These are phyloP conservation scores for Suillus spraguei DNA, from an alignment of 768 basidiomycete genomes.

Conservation along the genomic window DNA sequence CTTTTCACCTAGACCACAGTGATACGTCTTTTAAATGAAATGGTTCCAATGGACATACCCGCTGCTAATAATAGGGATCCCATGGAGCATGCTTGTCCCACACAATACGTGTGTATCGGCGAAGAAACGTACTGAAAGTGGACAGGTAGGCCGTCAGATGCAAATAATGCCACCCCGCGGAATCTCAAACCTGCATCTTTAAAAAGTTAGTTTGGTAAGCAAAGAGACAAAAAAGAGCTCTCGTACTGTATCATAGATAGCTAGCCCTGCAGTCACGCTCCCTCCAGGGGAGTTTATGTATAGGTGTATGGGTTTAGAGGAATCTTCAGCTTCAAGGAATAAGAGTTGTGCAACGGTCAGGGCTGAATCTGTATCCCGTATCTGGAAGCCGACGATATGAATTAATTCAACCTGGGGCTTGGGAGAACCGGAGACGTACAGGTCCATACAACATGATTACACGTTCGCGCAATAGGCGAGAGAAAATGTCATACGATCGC, in stretches of 20 bases:
- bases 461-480: conserved; percentile 86
- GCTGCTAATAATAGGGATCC: conserved; percentile 91
- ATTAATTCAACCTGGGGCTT: conserved; percentile 15
- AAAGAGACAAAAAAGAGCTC: conserved; percentile 10
- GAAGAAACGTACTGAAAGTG: conserved; percentile 78
- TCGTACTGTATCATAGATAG: conserved; percentile 95
- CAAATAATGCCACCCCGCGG: conserved; percentile 8
- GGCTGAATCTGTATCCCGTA: conserved; percentile 87
- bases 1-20: conserved; percentile 58
- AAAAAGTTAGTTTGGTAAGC: conserved; percentile 22
- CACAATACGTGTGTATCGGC: conserved; percentile 95
- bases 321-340: conserved; percentile 95
- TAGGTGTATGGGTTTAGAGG: conserved; percentile 90
- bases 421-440: conserved; percentile 47
- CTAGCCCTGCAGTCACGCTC: conserved; percentile 92
- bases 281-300: conserved; percentile 99
- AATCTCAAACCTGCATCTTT: conserved; percentile 71
- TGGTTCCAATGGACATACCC: conserved; percentile 39
- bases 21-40: conserved; percentile 18
- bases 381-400: conserved; percentile 47
- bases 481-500: conserved; percentile 95
- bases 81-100: conserved; percentile 96
- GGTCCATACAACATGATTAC: conserved; percentile 96
- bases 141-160: conserved; percentile 9
- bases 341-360: conserved; percentile 90